Evolutionary conservation across 208 protist genomes (phyloP).

Genomic region (Trypanosoma mega): DNA sequence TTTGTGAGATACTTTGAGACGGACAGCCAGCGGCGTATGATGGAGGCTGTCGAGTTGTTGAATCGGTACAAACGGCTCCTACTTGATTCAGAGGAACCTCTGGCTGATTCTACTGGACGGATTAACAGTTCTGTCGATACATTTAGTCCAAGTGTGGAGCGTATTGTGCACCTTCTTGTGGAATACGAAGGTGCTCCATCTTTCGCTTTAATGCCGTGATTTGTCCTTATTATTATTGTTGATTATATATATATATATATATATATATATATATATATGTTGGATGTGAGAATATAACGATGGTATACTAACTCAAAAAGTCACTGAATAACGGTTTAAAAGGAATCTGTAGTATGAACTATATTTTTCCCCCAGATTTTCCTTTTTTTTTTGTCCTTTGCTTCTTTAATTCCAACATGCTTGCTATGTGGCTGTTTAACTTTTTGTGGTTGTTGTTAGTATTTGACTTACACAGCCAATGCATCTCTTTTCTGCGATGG

Average conservation of each 20-base stretch:
- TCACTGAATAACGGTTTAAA: not conserved
- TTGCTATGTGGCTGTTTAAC: too few relatives aligned
- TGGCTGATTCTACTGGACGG: not conserved
- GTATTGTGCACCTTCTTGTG: constrained; percentile 20
- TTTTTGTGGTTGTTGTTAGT: too few relatives aligned
- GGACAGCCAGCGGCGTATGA: constrained; percentile 14
- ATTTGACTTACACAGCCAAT: too few relatives aligned
- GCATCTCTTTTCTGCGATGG: too few relatives aligned
- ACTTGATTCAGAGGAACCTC: not conserved
- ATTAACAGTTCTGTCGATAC: not conserved
- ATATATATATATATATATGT: constrained; percentile 6
- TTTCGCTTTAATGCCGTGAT: not conserved
- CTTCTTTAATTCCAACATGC: not conserved
- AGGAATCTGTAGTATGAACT: not conserved
- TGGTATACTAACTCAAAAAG: not conserved
- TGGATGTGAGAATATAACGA: not conserved
- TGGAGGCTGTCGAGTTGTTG: constrained; percentile 23
- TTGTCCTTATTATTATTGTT: not conserved
- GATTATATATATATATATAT: not conserved
- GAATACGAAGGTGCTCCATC: constrained; percentile 4
- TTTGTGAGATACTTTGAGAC: constrained; percentile 26
- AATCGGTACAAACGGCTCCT: constrained; percentile 9
- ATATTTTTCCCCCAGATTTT: too few relatives aligned
- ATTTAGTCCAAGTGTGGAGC: constrained; percentile 1
- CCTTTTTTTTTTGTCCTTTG: constrained; percentile 2